A percentile compares a stretch with the other conserved stretches of the same genome.
phyloP scores from a whole-genome alignment of 2,329 filamentous ascomycete genomes.

The Salinomyces thailandicus region DNA sequence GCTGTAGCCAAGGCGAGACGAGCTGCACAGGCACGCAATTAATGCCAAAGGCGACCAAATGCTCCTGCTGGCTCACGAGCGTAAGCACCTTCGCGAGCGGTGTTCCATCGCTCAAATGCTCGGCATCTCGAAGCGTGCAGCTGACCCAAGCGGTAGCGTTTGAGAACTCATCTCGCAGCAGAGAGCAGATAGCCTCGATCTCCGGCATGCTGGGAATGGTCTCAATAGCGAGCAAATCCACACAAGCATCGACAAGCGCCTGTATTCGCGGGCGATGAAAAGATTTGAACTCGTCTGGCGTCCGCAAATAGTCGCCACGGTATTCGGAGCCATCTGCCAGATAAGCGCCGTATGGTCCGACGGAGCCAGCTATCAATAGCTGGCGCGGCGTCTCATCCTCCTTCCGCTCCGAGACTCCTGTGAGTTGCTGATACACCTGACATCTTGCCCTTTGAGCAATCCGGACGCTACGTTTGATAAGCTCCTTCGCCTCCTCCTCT shows the following conservation, averaged over 20 bases:
- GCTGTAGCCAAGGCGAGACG: slow-evolving; percentile 25
- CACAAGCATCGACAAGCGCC: slow-evolving; percentile 32
- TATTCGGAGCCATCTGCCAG: slow-evolving; percentile 39
- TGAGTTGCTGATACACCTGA: slow-evolving; percentile 16
- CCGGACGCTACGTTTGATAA: slow-evolving; percentile 33
- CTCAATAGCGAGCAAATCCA: slow-evolving; percentile 36
- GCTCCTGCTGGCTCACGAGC: slow-evolving; percentile 19
- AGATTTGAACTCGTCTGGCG: slow-evolving; percentile 24
- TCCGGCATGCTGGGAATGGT: slow-evolving; percentile 35
- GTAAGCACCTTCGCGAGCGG: slow-evolving; percentile 24
- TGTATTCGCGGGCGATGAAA: slow-evolving; percentile 37
- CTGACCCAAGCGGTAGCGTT: slow-evolving; percentile 30
- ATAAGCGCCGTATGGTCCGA: slow-evolving; percentile 40
- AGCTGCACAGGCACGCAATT: slow-evolving; percentile 34
- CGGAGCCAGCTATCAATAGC: slow-evolving; percentile 34
- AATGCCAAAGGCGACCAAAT: slow-evolving; percentile 34
- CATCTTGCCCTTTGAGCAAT: slow-evolving; percentile 31
- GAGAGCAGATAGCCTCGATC: slow-evolving; percentile 28
- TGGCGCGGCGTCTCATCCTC: slow-evolving; percentile 5
- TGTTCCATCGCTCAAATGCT: slow-evolving; percentile 34
- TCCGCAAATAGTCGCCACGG: slow-evolving; percentile 30
- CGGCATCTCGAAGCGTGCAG: slow-evolving; percentile 30
- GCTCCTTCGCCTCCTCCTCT: slow-evolving; percentile 23
- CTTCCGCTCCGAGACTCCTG: neutral
- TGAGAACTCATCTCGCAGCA: slow-evolving; percentile 31